Evolutionary conservation across 2,329 filamentous ascomycete genomes (phyloP).

Genomic region (Ambrosiella xylebori): DNA sequence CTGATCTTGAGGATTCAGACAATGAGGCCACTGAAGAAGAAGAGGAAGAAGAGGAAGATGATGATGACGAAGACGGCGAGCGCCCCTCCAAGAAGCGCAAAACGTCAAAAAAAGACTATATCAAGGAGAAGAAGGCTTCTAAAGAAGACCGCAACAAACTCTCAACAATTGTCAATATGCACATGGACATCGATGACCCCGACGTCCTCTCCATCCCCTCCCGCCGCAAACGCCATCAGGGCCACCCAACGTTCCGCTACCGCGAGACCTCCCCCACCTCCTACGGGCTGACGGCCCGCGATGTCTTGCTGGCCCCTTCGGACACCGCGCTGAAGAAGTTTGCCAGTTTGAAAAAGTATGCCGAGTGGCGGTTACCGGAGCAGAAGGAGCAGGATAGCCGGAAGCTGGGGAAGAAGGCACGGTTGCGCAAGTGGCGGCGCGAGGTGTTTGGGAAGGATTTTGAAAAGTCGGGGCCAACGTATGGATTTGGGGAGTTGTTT

Average conservation of each 20-base stretch:
- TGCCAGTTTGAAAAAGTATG: slow-evolving; percentile 86
- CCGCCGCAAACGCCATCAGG: slow-evolving; percentile 12
- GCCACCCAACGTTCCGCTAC: slow-evolving; percentile 55
- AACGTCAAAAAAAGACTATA: slow-evolving; percentile 40
- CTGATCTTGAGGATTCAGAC: slow-evolving; percentile 32
- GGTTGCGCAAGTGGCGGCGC: slow-evolving; percentile 68
- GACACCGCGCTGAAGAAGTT: slow-evolving; percentile 79
- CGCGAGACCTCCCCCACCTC: slow-evolving; percentile 80
- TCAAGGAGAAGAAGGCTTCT: slow-evolving; percentile 49
- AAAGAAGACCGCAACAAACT: slow-evolving; percentile 68
- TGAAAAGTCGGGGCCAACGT: slow-evolving; percentile 38
- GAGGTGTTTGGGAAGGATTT: slow-evolving; percentile 44
- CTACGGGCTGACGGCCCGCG: slow-evolving; percentile 75
- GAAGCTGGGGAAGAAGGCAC: slow-evolving; percentile 77
- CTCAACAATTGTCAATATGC: slow-evolving; percentile 69
- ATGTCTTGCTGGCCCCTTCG: slow-evolving; percentile 76
- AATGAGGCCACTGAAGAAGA: slow-evolving; percentile 19
- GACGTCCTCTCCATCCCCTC: slow-evolving; percentile 28
- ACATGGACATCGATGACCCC: slow-evolving; percentile 55
- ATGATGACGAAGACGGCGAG: slow-evolving; percentile 22
- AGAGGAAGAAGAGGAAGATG: slow-evolving; percentile 20
- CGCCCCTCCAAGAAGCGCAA: slow-evolving; percentile 38
- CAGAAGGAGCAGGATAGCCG: slow-evolving; percentile 86
- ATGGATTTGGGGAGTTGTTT: slow-evolving; percentile 32
- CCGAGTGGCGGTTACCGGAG: slow-evolving; percentile 68